Evolutionary conservation across 768 basidiomycete genomes (phyloP).

Genomic region (Boletus vinaceobasis): DNA sequence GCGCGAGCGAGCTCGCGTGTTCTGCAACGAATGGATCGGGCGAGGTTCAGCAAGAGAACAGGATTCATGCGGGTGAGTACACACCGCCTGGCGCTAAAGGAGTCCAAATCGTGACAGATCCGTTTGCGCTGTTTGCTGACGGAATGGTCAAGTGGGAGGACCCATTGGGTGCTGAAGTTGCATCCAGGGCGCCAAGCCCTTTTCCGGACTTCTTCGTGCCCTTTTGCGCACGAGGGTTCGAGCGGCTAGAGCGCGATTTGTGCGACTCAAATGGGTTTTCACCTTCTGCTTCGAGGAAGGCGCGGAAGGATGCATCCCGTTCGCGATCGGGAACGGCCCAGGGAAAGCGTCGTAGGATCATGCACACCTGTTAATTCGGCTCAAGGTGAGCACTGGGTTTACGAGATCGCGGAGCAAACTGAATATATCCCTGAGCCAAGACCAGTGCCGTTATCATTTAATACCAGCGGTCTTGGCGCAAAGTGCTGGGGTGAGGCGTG

Average conservation of each 20-base stretch:
- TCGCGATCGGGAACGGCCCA: conserved; percentile 98
- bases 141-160: conserved; percentile 4
- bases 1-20: conserved; percentile 9
- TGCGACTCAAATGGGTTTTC: conserved; percentile 51
- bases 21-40: conserved; percentile 12
- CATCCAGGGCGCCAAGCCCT: neutral
- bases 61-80: conserved; percentile 8
- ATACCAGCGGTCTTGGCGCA: neutral
- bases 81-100: conserved; percentile 19
- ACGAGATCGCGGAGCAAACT: conserved; percentile 5
- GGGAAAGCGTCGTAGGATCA: conserved; percentile 95
- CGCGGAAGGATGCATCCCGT: conserved; percentile 85
- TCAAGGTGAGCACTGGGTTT: conserved; percentile 11
- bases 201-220: conserved; percentile 4
- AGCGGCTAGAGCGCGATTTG: conserved; percentile 16
- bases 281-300: conserved; percentile 91
- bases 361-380: conserved; percentile 50
- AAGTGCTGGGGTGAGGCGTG: neutral
- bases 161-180: neutral
- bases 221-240: conserved; percentile 5
- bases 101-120: neutral
- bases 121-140: conserved; percentile 3
- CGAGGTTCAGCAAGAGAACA: conserved; percentile 12
- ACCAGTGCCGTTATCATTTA: conserved; percentile 1
- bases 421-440: neutral